Conservation (phyloP, 2,329 filamentous ascomycete species). For the Nemania abortiva region DNA sequence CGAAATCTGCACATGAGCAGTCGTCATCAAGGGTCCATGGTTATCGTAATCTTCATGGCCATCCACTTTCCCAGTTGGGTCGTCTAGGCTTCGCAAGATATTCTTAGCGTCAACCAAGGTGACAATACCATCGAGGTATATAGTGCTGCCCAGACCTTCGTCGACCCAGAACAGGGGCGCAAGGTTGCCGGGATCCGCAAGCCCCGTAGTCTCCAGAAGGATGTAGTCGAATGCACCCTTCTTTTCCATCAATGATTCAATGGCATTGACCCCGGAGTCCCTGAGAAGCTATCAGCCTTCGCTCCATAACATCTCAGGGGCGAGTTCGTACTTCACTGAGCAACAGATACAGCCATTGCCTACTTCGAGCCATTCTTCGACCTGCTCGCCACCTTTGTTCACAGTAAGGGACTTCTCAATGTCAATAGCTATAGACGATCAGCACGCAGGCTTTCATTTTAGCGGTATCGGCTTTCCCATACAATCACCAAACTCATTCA, state of each 20-base stretch:
- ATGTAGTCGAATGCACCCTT: conserved; percentile 98
- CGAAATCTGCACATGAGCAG: conserved; percentile 94
- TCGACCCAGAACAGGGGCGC: conserved; percentile 98
- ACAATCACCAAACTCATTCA: conserved; percentile 93
- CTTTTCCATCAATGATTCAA: conserved; percentile 95
- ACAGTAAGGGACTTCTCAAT: conserved; percentile 97
- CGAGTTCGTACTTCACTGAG: conserved; percentile 80
- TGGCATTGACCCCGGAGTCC: conserved; percentile 92
- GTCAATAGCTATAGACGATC: conserved; percentile 74
- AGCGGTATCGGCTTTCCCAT: conserved; percentile 51
- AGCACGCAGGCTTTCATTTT: conserved; percentile 16
- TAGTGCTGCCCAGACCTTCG: conserved; percentile 91
- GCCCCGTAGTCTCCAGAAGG: conserved; percentile 92
- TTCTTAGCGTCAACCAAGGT: conserved; percentile 97
- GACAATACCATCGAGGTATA: conserved; percentile 96
- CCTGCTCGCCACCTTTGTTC: conserved; percentile 82
- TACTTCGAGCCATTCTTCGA: conserved; percentile 95
- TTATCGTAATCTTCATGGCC: conserved; percentile 64
- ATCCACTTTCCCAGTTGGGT: conserved; percentile 68
- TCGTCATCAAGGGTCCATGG: conserved; percentile 81
- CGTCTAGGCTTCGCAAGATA: conserved; percentile 83
- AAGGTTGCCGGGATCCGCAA: conserved; percentile 95
- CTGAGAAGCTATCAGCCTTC: conserved; percentile 58
- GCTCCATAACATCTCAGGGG: background rate
- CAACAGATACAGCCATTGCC: conserved; percentile 98